Base-by-base conservation (phyloP, 306 rosid genomes). In the Prunus salicina region DNA sequence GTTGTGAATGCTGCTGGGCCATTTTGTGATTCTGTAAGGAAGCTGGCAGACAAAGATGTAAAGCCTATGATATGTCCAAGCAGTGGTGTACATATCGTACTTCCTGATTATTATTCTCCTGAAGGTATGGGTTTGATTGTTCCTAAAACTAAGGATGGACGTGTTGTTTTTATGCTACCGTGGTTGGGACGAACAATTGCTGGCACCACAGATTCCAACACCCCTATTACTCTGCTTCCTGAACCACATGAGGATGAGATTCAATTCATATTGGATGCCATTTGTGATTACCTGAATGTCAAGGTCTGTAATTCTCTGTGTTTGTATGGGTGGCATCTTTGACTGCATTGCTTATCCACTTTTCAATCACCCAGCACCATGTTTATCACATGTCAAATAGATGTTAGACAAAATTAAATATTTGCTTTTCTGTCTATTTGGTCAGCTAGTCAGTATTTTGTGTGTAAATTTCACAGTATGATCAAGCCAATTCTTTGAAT, bases 151-250 rank as follows among this genome's bases (percentile, higher is more conserved):
- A 91, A 88, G 85, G 99, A 96, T 78, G 99, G 99, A 9, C 98
- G 99, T 67, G 96, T 96, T 82, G 91, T 93, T 78, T 96, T 96
- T 84, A 96, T 96, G 99, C 89, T 96, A 64, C 99, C 99, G 20
- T 96, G 99, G 99, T 87, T 96, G 84, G 99, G 99, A 77, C 89
- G 93, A 75, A 92, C 99, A 43, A 87, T 96, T 79, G 99, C 99
- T 81, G 99, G 99, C 66, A 96, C 99, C 73, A 92, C 99, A 64
- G 99, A 96, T 91, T 96, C 99, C 76, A 89, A 75, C 83, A 93
- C 99, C 11, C 0, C 49, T 57, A 96, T 96, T 71, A 91, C 98
- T 46, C 81, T 80, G 67, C 93, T 92, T 81, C 99, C 99, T 71
- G 99, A 96, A 82, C 99, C 99, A 38, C 97, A 92, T 72, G 99